A percentile compares a stretch with the other conserved stretches of the same genome.
Conservation (phyloP, 2,329 filamentous ascomycete genomes). For the Sordariomycetes sp. region DNA sequence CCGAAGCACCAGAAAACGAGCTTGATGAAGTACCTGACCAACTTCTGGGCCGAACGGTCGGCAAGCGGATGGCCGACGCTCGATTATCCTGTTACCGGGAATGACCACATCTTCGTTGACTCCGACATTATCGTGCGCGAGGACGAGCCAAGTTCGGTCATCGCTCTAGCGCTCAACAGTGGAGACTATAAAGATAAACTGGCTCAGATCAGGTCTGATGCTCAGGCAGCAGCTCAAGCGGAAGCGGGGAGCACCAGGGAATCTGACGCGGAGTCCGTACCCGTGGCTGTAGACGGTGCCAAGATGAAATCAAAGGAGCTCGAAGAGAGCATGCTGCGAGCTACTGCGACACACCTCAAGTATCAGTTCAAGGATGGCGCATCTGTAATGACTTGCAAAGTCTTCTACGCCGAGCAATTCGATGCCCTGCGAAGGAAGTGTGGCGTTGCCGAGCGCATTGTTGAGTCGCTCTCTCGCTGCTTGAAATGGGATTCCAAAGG, state of each 20-base stretch:
- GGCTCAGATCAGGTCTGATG: constrained; percentile 50
- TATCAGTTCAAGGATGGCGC: constrained; percentile 91
- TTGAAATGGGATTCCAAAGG: constrained; percentile 98
- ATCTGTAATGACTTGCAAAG: constrained; percentile 95
- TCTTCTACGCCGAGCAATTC: constrained; percentile 97
- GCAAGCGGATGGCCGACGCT: constrained; percentile 88
- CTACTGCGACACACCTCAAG: constrained; percentile 86
- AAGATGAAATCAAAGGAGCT: constrained; percentile 55
- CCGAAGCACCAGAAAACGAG: constrained; percentile 91
- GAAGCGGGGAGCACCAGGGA: neutral
- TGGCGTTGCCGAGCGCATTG: constrained; percentile 84
- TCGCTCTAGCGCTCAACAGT: constrained; percentile 84
- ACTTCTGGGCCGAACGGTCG: constrained; percentile 97
- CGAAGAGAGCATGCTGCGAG: constrained; percentile 74
- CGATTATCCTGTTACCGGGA: constrained; percentile 81
- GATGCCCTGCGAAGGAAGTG: constrained; percentile 90
- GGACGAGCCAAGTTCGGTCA: constrained; percentile 92
- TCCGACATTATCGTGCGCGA: constrained; percentile 95
- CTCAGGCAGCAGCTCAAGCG: constrained; percentile 29
- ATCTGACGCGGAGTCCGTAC: constrained; percentile 10
- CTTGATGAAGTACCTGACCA: constrained; percentile 89
- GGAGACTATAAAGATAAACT: constrained; percentile 81
- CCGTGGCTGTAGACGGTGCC: constrained; percentile 24
- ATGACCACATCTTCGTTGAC: constrained; percentile 93
- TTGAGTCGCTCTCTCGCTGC: constrained; percentile 90